Evolutionary conservation across 2,329 filamentous ascomycete species (phyloP).

Genomic region (Pleomassaria siparia): DNA sequence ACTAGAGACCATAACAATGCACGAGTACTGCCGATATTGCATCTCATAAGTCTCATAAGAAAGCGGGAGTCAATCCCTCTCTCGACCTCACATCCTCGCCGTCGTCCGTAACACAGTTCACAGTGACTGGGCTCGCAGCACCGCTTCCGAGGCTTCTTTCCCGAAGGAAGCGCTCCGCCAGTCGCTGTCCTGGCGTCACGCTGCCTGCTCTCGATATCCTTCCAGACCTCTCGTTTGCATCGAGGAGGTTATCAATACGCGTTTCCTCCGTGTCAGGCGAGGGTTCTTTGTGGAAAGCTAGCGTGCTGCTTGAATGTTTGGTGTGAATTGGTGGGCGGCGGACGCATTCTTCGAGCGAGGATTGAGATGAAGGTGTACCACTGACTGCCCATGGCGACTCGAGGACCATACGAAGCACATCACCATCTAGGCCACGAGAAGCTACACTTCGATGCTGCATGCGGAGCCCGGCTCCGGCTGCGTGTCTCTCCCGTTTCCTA

Average conservation of each 20-base stretch:
- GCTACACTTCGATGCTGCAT: background rate
- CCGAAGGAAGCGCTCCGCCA: slow-evolving; percentile 35
- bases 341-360: background rate
- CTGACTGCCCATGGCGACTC: slow-evolving; percentile 9
- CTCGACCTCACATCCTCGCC: background rate
- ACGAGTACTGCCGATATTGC: background rate
- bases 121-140: slow-evolving; percentile 6
- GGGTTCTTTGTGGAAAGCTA: slow-evolving; percentile 20
- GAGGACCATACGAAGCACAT: slow-evolving; percentile 11
- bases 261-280: slow-evolving; percentile 12
- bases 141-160: slow-evolving; percentile 18
- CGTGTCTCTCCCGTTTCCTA: background rate
- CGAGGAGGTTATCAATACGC: slow-evolving; percentile 14
- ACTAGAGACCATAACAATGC: background rate
- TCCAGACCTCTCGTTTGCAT: slow-evolving; percentile 4
- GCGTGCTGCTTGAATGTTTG: slow-evolving; percentile 16
- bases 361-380: background rate
- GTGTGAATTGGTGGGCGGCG: slow-evolving; percentile 5
- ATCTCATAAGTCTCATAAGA: background rate
- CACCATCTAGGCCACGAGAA: slow-evolving; percentile 5
- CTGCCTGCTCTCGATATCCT: slow-evolving; percentile 13
- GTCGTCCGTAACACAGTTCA: background rate
- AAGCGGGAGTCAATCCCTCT: background rate
- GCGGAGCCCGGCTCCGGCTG: background rate
- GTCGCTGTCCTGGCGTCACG: slow-evolving; percentile 31